Evolutionary conservation across 495 filamentous ascomycete genomes (phyloP).

Genomic region (Neurospora pannonica): DNA sequence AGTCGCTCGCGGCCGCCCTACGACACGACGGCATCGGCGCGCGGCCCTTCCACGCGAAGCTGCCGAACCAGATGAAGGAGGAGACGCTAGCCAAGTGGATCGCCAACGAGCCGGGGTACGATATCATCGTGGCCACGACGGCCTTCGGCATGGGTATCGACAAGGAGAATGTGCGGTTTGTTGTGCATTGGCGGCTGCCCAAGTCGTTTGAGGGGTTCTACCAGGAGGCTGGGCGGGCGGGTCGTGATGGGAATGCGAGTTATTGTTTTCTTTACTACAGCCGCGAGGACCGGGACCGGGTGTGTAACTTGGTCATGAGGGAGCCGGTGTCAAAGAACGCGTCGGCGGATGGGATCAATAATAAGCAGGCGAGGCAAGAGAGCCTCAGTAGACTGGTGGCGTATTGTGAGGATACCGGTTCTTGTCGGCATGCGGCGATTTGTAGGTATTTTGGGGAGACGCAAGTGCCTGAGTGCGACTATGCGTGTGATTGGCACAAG

Average conservation of each 20-base stretch:
- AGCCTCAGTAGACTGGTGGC: constrained; percentile 52
- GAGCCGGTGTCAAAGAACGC: constrained; percentile 27
- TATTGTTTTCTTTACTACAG: constrained; percentile 85
- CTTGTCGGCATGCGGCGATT: constrained; percentile 70
- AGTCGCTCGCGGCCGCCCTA: constrained; percentile 58
- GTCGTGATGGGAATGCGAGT: constrained; percentile 77
- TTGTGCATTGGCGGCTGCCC: constrained; percentile 85
- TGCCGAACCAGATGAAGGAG: constrained; percentile 52
- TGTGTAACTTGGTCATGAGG: constrained; percentile 44
- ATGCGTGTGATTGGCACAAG: constrained; percentile 87
- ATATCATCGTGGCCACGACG: constrained; percentile 88
- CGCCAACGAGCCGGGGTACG: constrained; percentile 60
- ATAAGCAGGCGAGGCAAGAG: constrained; percentile 25
- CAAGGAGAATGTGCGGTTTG: constrained; percentile 85
- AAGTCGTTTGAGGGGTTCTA: constrained; percentile 94
- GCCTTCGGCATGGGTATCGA: constrained; percentile 98
- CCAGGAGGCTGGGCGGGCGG: constrained; percentile 88
- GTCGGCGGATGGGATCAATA: constrained; percentile 16
- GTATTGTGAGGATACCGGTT: constrained; percentile 69
- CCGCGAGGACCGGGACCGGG: constrained; percentile 69
- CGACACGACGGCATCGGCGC: constrained; percentile 55
- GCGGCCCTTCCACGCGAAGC: constrained; percentile 60
- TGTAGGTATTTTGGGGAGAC: constrained; percentile 74
- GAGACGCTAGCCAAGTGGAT: constrained; percentile 65
- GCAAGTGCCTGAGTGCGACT: constrained; percentile 55